Conservation (phyloP, 371 early-diverging fungal species). For the Paraphysoderma sedebokerense region DNA sequence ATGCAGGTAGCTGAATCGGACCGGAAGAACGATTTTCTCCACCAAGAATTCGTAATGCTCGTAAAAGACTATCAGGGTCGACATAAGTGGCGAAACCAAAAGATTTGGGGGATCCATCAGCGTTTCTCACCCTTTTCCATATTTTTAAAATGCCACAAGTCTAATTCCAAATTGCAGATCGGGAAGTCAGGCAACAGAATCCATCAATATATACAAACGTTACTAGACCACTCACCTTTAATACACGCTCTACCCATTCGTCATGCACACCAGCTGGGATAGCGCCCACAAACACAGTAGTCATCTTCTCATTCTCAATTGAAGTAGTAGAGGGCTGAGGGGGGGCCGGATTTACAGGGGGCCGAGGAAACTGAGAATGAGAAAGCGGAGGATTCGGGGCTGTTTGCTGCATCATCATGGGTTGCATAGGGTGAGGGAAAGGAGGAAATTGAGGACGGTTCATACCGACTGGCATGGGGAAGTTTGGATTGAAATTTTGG, state of each 20-base stretch:
- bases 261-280: background rate
- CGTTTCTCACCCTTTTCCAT: slow-evolving; percentile 60
- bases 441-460: no score
- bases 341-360: no score
- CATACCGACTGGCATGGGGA: no score
- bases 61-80: slow-evolving; percentile 41
- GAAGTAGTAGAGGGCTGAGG: no score
- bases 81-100: slow-evolving; percentile 71
- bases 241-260: background rate
- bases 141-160: slow-evolving; percentile 36
- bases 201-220: background rate
- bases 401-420: no score
- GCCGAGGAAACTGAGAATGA: no score
- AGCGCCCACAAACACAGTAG: background rate
- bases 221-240: no score
- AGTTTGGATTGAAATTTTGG: no score
- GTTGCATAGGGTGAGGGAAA: no score
- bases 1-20: slow-evolving; percentile 27
- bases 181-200: no score
- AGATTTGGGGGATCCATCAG: slow-evolving; percentile 43
- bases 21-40: slow-evolving; percentile 33
- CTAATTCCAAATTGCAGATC: no score
- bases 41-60: slow-evolving; percentile 50
- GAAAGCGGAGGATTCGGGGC: no score
- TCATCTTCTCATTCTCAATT: background rate